A percentile compares a stretch with the other conserved stretches of the same genome.
phyloP scores from a whole-genome alignment of 2,329 filamentous ascomycete genomes.

The Epichloe sp. region DNA sequence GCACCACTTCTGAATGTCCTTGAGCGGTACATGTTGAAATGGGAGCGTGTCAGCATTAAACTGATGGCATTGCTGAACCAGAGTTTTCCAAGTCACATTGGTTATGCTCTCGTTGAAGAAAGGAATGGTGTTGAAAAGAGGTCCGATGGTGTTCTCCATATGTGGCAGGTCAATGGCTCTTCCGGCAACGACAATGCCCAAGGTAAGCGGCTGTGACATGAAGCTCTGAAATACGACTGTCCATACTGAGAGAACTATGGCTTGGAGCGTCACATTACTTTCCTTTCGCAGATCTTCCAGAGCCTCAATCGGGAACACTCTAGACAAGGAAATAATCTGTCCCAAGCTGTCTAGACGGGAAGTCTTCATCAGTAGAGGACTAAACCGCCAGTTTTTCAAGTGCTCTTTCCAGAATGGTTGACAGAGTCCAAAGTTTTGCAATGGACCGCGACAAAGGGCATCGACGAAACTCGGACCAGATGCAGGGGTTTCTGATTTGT shows the following conservation, averaged over 20 bases:
- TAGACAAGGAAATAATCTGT: conserved; percentile 2
- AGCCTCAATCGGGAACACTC: conserved; percentile 22
- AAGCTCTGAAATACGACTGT: conserved; percentile 44
- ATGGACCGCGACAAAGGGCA: conserved; percentile 55
- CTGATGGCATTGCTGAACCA: conserved; percentile 53
- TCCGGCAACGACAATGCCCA: conserved; percentile 71
- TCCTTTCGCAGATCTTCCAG: conserved; percentile 41
- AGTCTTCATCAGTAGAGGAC: not conserved
- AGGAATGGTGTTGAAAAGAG: conserved; percentile 82
- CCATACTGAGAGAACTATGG: conserved; percentile 67
- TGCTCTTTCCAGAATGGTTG: conserved; percentile 55
- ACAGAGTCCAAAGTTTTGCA: conserved; percentile 31
- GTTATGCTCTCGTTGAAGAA: conserved; percentile 39
- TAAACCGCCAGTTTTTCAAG: conserved; percentile 24
- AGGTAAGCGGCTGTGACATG: conserved; percentile 33
- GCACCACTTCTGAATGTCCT: conserved; percentile 72
- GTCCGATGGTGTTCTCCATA: conserved; percentile 59
- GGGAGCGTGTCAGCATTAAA: conserved; percentile 55
- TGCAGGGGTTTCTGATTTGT: conserved; percentile 8
- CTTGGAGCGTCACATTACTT: conserved; percentile 64
- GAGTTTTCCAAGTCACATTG: conserved; percentile 41
- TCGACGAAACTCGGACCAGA: conserved; percentile 48
- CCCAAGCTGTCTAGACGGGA: conserved; percentile 9
- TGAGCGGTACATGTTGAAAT: conserved; percentile 61
- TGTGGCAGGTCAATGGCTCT: conserved; percentile 55